phyloP scores from a whole-genome alignment of 352 stramenopile genomes.

The Globisporangium yorkense region DNA sequence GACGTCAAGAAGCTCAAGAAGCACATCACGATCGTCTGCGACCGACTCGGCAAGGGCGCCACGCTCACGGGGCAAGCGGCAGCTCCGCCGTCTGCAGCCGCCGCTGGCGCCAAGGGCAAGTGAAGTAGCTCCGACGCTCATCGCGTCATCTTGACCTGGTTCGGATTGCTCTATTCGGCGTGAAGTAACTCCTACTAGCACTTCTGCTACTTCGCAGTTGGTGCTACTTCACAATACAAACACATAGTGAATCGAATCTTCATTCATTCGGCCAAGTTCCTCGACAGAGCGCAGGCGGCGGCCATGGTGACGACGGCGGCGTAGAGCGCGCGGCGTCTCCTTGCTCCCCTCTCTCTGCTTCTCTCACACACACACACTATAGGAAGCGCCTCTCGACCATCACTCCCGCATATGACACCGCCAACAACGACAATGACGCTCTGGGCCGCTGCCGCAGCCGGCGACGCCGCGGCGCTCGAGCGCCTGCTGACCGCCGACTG shows the following conservation, averaged over 20 bases:
- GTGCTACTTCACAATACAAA: too few species aligned
- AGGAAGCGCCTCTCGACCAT: background rate
- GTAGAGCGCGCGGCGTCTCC: background rate
- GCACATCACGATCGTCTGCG: constrained; percentile 87
- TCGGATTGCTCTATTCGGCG: background rate
- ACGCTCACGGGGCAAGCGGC: constrained; percentile 15
- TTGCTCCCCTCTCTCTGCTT: background rate
- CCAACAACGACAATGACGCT: constrained; percentile 2
- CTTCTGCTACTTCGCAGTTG: background rate
- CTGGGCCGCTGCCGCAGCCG: constrained; percentile 1
- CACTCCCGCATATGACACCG: background rate
- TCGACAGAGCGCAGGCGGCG: background rate
- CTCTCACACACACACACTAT: background rate
- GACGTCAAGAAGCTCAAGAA: constrained; percentile 89
- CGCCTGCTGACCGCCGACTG: constrained; percentile 19
- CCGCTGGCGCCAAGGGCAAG: background rate
- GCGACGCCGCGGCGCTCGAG: constrained; percentile 5
- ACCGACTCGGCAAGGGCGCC: constrained; percentile 80
- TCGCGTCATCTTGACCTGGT: too few species aligned
- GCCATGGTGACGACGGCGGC: background rate
- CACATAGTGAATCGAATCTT: background rate
- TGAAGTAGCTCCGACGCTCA: background rate
- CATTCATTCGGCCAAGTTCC: background rate
- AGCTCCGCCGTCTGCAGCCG: background rate
- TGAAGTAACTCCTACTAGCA: background rate